Percentiles rank a stretch among this genome's conserved stretches.
phyloP scores from a whole-genome alignment of 805 yeast species.

The Candida suzukii region DNA sequence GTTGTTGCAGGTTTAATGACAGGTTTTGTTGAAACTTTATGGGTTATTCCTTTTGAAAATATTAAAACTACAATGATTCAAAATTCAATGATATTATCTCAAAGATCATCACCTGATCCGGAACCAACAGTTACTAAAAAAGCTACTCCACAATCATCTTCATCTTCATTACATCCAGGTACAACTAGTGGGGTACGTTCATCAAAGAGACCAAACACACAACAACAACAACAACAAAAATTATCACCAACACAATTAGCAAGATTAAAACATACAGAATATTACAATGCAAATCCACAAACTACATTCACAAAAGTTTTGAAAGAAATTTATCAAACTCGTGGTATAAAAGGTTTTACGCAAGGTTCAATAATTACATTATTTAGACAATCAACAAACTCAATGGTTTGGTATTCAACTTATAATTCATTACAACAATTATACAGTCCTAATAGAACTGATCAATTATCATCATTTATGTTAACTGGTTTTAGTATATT shows the following conservation, averaged over 20 bases:
- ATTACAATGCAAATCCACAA: slow-evolving; percentile 48
- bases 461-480: slow-evolving; percentile 32
- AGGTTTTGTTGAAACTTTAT: slow-evolving; percentile 73
- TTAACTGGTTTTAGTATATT: slow-evolving; percentile 42
- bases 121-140: too few species aligned
- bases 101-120: slow-evolving; percentile 20
- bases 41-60: slow-evolving; percentile 88
- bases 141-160: too few species aligned
- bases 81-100: slow-evolving; percentile 36
- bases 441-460: slow-evolving; percentile 42
- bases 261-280: slow-evolving; percentile 13
- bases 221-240: background rate
- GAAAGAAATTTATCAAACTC: slow-evolving; percentile 59
- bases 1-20: slow-evolving; percentile 81
- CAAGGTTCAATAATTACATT: slow-evolving; percentile 84
- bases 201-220: slow-evolving; percentile 4
- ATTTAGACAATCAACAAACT: slow-evolving; percentile 68
- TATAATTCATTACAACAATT: slow-evolving; percentile 73
- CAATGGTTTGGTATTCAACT: slow-evolving; percentile 78
- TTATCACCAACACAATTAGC: slow-evolving; percentile 1
- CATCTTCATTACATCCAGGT: slow-evolving; percentile 5
- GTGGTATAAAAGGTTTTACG: slow-evolving; percentile 72
- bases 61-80: slow-evolving; percentile 77
- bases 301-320: slow-evolving; percentile 44
- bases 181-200: slow-evolving; percentile 5